phyloP scores from a whole-genome alignment of 2,329 filamentous ascomycete genomes.

The Scorias spongiosa region DNA sequence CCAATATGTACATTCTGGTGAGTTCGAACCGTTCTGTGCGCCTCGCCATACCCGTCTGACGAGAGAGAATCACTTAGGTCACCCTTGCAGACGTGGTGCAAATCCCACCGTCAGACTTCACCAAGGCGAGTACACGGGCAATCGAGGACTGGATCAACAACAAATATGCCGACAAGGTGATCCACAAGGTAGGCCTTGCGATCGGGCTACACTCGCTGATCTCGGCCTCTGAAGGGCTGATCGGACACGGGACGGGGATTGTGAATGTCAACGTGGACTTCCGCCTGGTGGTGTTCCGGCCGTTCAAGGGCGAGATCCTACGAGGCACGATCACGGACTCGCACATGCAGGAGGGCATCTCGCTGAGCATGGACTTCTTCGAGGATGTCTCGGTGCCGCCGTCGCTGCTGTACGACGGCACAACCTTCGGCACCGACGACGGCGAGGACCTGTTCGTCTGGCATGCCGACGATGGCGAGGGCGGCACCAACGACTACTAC shows the following conservation, averaged over 20 bases:
- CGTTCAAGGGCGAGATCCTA: slow-evolving; percentile 89
- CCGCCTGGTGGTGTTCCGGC: slow-evolving; percentile 81
- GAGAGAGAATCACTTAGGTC: slow-evolving; percentile 40
- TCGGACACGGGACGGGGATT: slow-evolving; percentile 79
- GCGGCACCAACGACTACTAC: slow-evolving; percentile 43
- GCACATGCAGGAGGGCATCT: slow-evolving; percentile 48
- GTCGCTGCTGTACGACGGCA: slow-evolving; percentile 58
- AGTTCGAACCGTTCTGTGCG: too few relatives aligned
- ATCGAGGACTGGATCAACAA: slow-evolving; percentile 95
- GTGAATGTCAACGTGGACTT: slow-evolving; percentile 97
- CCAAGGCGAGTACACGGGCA: slow-evolving; percentile 64
- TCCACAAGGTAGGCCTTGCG: slow-evolving; percentile 87
- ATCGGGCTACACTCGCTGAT: slow-evolving; percentile 86
- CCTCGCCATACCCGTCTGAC: not conserved
- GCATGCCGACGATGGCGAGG: slow-evolving; percentile 50
- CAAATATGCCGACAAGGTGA: slow-evolving; percentile 92
- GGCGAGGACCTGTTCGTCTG: slow-evolving; percentile 56
- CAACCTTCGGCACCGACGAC: slow-evolving; percentile 38
- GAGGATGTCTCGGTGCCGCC: slow-evolving; percentile 72
- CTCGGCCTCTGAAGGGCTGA: slow-evolving; percentile 79
- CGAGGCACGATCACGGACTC: slow-evolving; percentile 68
- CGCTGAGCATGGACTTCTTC: slow-evolving; percentile 74
- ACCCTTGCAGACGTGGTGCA: slow-evolving; percentile 90
- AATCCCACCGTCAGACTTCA: slow-evolving; percentile 78
- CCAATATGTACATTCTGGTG: not conserved